Evolutionary conservation across 2,329 filamentous ascomycete genomes (phyloP).

Genomic region (Aureobasidium sp.): DNA sequence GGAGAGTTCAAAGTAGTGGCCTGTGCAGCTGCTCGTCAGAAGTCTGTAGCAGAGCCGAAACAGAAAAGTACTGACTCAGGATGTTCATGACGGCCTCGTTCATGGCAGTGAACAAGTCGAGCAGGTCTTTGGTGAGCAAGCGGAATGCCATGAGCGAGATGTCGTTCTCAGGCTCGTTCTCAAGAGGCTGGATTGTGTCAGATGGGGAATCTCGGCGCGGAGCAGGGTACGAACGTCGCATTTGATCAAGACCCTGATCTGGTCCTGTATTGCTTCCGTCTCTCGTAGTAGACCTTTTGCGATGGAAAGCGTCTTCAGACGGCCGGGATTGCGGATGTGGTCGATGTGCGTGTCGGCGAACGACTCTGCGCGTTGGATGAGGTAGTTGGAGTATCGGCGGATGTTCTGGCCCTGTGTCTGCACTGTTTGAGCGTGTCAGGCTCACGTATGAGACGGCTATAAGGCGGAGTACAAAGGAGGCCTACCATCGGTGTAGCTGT

Average conservation of each 20-base stretch:
- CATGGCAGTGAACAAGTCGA: slow-evolving; percentile 86
- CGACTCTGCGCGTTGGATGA: slow-evolving; percentile 70
- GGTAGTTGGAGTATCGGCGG: slow-evolving; percentile 79
- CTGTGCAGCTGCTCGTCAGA: slow-evolving; percentile 37
- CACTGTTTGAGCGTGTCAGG: slow-evolving; percentile 42
- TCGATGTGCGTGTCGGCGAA: slow-evolving; percentile 80
- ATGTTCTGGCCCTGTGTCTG: slow-evolving; percentile 96
- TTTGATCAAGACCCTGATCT: slow-evolving; percentile 75
- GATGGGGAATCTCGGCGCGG: background rate
- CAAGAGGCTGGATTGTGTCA: slow-evolving; percentile 55
- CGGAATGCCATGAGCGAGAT: slow-evolving; percentile 92
- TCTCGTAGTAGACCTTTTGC: slow-evolving; percentile 89
- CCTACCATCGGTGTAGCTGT: slow-evolving; percentile 85
- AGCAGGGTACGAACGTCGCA: slow-evolving; percentile 62
- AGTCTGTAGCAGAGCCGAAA: background rate
- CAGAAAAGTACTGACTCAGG: slow-evolving; percentile 53
- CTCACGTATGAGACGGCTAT: background rate
- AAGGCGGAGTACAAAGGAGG: slow-evolving; percentile 12
- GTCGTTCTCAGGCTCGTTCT: slow-evolving; percentile 86
- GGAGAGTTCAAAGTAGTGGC: slow-evolving; percentile 98
- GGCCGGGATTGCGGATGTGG: slow-evolving; percentile 62
- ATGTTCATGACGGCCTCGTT: slow-evolving; percentile 98
- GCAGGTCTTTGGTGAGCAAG: slow-evolving; percentile 77
- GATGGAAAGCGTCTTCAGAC: slow-evolving; percentile 75
- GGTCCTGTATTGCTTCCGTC: slow-evolving; percentile 81